Base-by-base conservation (phyloP, 78 protist species). In the Cavenderia fasciculata region DNA sequence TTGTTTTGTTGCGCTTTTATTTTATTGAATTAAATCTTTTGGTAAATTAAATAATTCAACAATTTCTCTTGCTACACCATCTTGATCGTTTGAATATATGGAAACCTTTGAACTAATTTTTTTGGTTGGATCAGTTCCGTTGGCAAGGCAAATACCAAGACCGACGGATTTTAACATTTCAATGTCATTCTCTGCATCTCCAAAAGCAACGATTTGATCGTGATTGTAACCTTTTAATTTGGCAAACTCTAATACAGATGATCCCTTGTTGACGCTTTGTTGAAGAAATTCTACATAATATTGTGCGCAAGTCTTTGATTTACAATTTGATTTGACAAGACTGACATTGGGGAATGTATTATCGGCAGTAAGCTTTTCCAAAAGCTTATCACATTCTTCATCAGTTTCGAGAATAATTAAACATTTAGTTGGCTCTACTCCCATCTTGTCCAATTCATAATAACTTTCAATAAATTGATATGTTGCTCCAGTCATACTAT, bases 51-150 rank as follows among this genome's bases (percentile, higher is more conserved):
- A 82, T 65, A 82, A 19, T 56, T 82, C 62, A 3, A 82, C 65
- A 12, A 82, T 31, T 49, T 82, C 90, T 82, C 90, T 82, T 36
- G 90, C 90, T 7, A 82, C 90, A 33, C 90, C 88, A 43, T 68
- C 90, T 82, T 82, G 78, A 21, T 82, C 78, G 66, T 82, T 82
- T 25, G 90, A 54, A 31, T 18, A 82, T 18, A 33, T 5, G 2
- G 78, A 68, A 10, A 82, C 78, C 2, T 14, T 16, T 8, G 65
- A 56, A 2, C 79, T 27, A 10, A 46, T 33, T 52, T 31, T 18
- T 43, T 82, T 82, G 0, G 90, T 82, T 18, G 51, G 25, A 25
- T 68, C 78, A 0, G 73, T 68, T 23, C 90, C 90, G 54, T 82
- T 82, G 0, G 44, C 61, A n/a, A 82, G n/a, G 44, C 90, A 82